Base-by-base conservation (phyloP, 1,284 basidiomycete species). In the Gomphus bonarii region DNA sequence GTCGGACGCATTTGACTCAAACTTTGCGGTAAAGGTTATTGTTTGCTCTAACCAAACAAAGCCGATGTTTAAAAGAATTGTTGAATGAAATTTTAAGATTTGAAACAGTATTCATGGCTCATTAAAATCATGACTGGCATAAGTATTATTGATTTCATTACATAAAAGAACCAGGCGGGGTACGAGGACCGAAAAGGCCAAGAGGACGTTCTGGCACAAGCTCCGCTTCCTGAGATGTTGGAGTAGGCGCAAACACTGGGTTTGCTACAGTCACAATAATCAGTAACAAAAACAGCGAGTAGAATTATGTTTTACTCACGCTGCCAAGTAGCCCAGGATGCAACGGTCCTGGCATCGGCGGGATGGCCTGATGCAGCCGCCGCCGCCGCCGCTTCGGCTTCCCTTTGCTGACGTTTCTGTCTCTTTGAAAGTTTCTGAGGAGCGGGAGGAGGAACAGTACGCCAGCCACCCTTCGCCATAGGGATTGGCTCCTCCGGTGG, bases 311-410 rank as follows among this genome's bases (percentile, higher is more conserved):
- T 52, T 25, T 16, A 73, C 83, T 72, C 63, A 88, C 85, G 84
- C 69, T 77, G 80, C 84, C 85, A 88, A 48, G 79, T 79, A 44
- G 74, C 75, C 84, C 85, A 84, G 4, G 79, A 80, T 69, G 33
- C 33, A 9, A 67, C 64, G 73, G 73, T 58, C 63, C 65, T 50
- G 67, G 67, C 57, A 67, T 73, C 58, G 72, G 71, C 58, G 62
- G 61, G 54, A 57, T 60, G 14, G 20, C 33, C n/a, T 57, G 58
- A 42, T 33, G n/a, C n/a, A n/a, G n/a, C 42, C 16, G 7, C 40
- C 44, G 49, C 58, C 30, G 53, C 55, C n/a, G 58, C 43, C 46
- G 55, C 57, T 57, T 52, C 55, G 44, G 58, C 50, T 35, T 55
- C 50, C 6, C 50, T 57, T 33, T 59, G 54, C 52, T 56, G 55